Evolutionary conservation across 352 stramenopile species (phyloP).

Genomic region (Phytophthora megakarya): DNA sequence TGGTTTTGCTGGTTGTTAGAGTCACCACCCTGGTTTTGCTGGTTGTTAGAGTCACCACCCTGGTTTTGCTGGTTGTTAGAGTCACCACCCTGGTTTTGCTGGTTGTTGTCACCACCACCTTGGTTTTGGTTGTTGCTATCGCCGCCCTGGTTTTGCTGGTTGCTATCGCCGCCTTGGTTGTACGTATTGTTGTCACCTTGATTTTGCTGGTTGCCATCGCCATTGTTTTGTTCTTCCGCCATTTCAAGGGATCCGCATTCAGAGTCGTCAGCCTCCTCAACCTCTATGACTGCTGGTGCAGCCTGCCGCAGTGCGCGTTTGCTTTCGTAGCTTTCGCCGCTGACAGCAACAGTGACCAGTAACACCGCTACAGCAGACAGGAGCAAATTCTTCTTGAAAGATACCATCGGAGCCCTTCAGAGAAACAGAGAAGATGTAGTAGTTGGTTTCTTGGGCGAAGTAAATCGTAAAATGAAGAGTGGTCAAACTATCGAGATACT

Average conservation of each 20-base stretch:
- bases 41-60: too few relatives aligned
- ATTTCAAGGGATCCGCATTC: conserved; percentile 26
- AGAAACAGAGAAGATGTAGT: too few relatives aligned
- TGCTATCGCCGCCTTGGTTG: conserved; percentile 1
- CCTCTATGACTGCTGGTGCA: not conserved
- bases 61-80: too few relatives aligned
- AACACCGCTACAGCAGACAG: conserved; percentile 3
- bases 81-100: not conserved
- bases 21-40: not conserved
- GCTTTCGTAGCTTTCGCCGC: conserved; percentile 1
- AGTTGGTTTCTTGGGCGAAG: not conserved
- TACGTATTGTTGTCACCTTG: not conserved
- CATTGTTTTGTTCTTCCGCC: conserved; percentile 4
- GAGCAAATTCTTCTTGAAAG: conserved; percentile 17
- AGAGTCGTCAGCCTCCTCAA: conserved; percentile 19
- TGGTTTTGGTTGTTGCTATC: not conserved
- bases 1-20: conserved; percentile 3
- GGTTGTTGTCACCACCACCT: not conserved
- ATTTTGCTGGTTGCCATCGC: conserved; percentile 1
- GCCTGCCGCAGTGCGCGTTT: conserved; percentile 1
- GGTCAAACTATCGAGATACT: not conserved
- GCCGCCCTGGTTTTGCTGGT: not conserved
- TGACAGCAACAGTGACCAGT: not conserved
- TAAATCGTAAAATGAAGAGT: conserved; percentile 6
- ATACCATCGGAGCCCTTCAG: not conserved